These are phyloP conservation scores for Chamaecrista fasciculata DNA, from an alignment of 306 rosid genomes.

Conservation along the genomic window DNA sequence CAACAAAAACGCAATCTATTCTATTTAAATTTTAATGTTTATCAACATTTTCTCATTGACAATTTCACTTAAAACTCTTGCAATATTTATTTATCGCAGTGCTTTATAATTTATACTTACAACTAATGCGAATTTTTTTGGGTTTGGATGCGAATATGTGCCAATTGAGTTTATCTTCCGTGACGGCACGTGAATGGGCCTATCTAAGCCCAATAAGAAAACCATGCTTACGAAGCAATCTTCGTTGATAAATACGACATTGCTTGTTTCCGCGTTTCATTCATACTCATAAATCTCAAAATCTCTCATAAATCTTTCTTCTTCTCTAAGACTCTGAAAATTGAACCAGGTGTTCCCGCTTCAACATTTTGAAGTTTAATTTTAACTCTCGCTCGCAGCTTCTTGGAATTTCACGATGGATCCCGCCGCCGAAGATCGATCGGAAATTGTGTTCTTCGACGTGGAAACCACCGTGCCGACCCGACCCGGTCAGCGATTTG, in stretches of 20 bases:
- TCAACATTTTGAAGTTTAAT: not conserved
- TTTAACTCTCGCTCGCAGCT: not conserved
- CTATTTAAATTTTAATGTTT: too few relatives aligned
- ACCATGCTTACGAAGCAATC: not conserved
- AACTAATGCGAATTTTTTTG: too few relatives aligned
- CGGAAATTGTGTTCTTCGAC: slow-evolving; percentile 88
- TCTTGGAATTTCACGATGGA: slow-evolving; percentile 38
- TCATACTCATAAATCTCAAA: not conserved
- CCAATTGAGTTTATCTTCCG: too few relatives aligned
- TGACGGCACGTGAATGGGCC: not conserved
- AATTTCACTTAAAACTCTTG: too few relatives aligned
- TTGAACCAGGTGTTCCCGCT: too few relatives aligned
- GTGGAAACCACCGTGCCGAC: slow-evolving; percentile 85
- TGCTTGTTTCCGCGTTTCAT: slow-evolving; percentile 22
- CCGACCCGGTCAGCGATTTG: slow-evolving; percentile 51
- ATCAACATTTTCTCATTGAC: too few relatives aligned
- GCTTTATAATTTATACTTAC: too few relatives aligned
- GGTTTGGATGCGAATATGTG: too few relatives aligned
- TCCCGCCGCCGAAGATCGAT: slow-evolving; percentile 51
- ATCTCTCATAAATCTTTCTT: too few relatives aligned
- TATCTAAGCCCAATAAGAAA: slow-evolving; percentile 13
- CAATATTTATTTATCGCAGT: too few relatives aligned
- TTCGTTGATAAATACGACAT: not conserved
- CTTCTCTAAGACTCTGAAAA: too few relatives aligned
- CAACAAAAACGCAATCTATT: too few relatives aligned